Percentiles rank a stretch among this genome's conserved stretches.
Conservation (phyloP, 225 moss, liverwort and hornwort species). For the Thuidium tamariscinum region DNA sequence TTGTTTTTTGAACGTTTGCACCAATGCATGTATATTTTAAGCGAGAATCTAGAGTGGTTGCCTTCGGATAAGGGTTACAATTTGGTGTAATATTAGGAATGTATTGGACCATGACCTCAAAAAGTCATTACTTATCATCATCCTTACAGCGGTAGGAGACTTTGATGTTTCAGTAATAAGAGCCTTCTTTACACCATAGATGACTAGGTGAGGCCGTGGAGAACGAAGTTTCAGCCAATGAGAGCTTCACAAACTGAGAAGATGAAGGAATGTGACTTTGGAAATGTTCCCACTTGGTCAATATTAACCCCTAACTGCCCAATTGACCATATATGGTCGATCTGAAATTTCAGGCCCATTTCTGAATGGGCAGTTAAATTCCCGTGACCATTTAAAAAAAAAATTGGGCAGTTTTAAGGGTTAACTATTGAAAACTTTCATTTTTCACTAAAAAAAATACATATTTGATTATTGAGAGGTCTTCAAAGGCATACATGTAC, state of each 20-base stretch:
- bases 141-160: not conserved
- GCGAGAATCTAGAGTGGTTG: not conserved
- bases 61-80: not conserved
- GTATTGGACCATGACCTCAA: not conserved
- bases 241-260: not conserved
- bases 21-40: too few relatives aligned
- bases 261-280: not conserved
- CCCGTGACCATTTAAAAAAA: too few relatives aligned
- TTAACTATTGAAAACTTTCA: too few relatives aligned
- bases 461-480: too few relatives aligned
- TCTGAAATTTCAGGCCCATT: too few relatives aligned
- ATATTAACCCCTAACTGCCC: too few relatives aligned
- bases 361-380: too few relatives aligned
- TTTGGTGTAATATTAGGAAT: not conserved
- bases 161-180: not conserved
- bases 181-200: not conserved
- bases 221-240: not conserved
- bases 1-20: not conserved
- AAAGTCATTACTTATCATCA: not conserved
- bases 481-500: too few relatives aligned
- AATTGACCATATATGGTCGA: too few relatives aligned
- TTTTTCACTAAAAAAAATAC: too few relatives aligned
- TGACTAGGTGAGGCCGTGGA: not conserved
- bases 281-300: too few relatives aligned
- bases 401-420: too few relatives aligned